Base-by-base conservation (phyloP, 176 grass and related monocot genomes). In the Eleusine indica region DNA sequence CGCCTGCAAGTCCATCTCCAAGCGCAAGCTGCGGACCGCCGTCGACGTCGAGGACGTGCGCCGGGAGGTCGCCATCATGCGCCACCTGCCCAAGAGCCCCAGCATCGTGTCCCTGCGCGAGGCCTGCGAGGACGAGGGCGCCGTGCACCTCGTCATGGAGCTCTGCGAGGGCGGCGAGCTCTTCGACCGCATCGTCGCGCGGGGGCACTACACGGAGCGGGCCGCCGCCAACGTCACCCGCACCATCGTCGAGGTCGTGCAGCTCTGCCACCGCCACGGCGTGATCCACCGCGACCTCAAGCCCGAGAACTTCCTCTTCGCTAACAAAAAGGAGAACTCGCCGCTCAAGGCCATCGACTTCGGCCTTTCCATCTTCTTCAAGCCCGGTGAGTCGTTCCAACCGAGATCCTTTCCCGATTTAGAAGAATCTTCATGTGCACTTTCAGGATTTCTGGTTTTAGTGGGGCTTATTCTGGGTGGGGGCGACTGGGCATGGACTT, bases 1-100 rank as follows among this genome's bases (percentile, higher is more conserved):
- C 37, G 96, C 96, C 7, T 99, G 96, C 96, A 99, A 99, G 85
- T 99, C 96, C 85, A 99, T 99, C 91, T 99, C 96, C 62, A 99
- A 99, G 70, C 84, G 93, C 77, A 99, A 96, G 91, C 93, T 99
- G 48, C 89, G 96, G 21, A 99, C 96, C 12, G 85, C 89, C 4
- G 93, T 99, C 37, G 96, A 99, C 86, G 91, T 99, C 11, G 96
- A 99, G 87, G 96, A 99, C 90, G 96, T 99, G 87, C 89, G 96
- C 60, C 91, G 96, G 65, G 96, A 99, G 91, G 96, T 96, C 22
- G 89, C 93, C 53, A 99, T 99, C 90, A 94, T 99, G 96, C 96
- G 91, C 53, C 96, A 99, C 82, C 86, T 99, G 53, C 96, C 96
- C 57, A 83, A 71, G 84, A 96, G 80, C 83, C 39, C 89, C 78